Percentiles rank a stretch among this genome's conserved stretches.
phyloP scores from a whole-genome alignment of 1,284 basidiomycete genomes.

The Inonotus hispidus region DNA sequence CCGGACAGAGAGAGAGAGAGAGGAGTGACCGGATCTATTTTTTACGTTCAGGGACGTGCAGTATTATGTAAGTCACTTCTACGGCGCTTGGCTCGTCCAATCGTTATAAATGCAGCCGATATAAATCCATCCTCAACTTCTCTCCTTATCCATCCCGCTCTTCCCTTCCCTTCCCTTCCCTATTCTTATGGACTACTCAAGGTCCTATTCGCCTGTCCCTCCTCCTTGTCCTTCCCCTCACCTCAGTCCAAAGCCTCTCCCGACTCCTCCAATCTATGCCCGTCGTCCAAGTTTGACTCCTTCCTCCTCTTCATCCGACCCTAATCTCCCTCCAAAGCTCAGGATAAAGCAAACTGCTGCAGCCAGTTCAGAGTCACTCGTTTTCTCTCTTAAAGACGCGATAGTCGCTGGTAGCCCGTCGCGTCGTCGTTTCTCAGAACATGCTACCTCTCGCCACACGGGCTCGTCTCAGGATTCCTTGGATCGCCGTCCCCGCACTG shows the following conservation, averaged over 20 bases:
- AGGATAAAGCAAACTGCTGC: slow-evolving; percentile 6
- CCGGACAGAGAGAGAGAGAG: too few species aligned
- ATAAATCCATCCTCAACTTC: not conserved
- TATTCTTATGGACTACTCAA: slow-evolving; percentile 4
- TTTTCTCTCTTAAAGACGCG: slow-evolving; percentile 16
- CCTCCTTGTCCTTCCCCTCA: slow-evolving; percentile 17
- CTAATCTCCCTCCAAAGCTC: not conserved
- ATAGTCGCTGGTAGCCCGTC: slow-evolving; percentile 11
- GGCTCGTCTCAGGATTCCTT: not conserved
- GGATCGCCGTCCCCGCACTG: slow-evolving; percentile 5
- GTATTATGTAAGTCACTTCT: too few species aligned
- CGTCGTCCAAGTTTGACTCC: slow-evolving; percentile 9
- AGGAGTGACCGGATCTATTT: slow-evolving; percentile 4
- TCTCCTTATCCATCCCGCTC: not conserved
- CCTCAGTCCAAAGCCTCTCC: slow-evolving; percentile 13
- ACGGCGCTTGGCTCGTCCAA: not conserved
- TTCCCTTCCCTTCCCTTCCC: not conserved
- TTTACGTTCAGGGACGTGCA: not conserved
- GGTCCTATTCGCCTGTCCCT: slow-evolving; percentile 16
- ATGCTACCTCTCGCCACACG: not conserved
- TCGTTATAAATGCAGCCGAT: slow-evolving; percentile 10
- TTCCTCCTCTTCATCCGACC: not conserved
- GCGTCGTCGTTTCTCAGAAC: slow-evolving; percentile 4
- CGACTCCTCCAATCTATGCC: slow-evolving; percentile 12
- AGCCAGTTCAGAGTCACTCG: slow-evolving; percentile 12